Percentiles rank a stretch among this genome's conserved stretches.
These are phyloP conservation scores for Epichloe uncinata DNA, from an alignment of 2,329 filamentous ascomycete species.

Conservation along the genomic window DNA sequence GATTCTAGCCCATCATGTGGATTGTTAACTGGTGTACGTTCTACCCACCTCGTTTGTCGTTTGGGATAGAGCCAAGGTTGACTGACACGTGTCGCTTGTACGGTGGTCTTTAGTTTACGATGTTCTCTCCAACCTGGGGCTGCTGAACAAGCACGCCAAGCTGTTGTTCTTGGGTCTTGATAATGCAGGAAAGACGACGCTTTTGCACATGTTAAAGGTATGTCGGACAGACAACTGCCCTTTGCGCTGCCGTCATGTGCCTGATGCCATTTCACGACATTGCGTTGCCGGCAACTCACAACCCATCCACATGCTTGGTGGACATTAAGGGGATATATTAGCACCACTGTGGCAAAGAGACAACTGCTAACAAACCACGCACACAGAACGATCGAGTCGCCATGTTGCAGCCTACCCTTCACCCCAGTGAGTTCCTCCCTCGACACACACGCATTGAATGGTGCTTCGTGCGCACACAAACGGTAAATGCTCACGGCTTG, in stretches of 20 bases:
- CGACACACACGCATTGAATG: neutral
- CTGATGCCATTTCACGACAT: neutral
- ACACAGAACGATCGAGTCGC: slow-evolving; percentile 79
- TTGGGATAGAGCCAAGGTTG: slow-evolving; percentile 3
- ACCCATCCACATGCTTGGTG: neutral
- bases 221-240: slow-evolving; percentile 12
- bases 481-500: neutral
- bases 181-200: slow-evolving; percentile 88
- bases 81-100: slow-evolving; percentile 20
- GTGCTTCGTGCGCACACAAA: neutral
- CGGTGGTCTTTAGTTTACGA: slow-evolving; percentile 53
- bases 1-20: slow-evolving; percentile 53
- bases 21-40: slow-evolving; percentile 88
- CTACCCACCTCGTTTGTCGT: slow-evolving; percentile 4
- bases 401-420: slow-evolving; percentile 78
- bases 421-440: slow-evolving; percentile 58
- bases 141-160: slow-evolving; percentile 94
- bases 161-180: slow-evolving; percentile 86
- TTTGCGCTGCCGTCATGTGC: neutral
- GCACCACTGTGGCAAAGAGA: neutral
- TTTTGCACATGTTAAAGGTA: slow-evolving; percentile 93
- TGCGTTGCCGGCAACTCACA: neutral
- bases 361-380: slow-evolving; percentile 12
- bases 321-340: neutral
- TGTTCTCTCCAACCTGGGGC: slow-evolving; percentile 71